These are phyloP conservation scores for Arxiozyma heterogenica DNA, from an alignment of 1,139 yeast species.

Conservation along the genomic window DNA sequence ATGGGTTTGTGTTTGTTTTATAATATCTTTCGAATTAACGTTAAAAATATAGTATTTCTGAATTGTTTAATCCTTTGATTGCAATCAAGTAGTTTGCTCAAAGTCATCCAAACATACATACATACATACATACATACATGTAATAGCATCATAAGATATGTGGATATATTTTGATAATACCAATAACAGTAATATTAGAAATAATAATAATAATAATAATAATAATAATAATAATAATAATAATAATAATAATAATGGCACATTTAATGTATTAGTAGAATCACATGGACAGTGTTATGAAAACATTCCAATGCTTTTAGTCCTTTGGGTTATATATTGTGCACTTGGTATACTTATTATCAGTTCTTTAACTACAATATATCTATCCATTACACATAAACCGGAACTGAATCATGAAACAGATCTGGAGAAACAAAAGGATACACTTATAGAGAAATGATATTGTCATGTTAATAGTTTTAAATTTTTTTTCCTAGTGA, in stretches of 20 bases:
- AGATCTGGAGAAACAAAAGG: slow-evolving; percentile 1
- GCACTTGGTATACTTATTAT: not conserved
- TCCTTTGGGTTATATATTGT: slow-evolving; percentile 1
- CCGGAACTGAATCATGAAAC: not conserved
- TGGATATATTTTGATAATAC: not conserved
- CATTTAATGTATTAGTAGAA: not conserved
- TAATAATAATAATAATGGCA: not conserved
- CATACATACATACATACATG: too few species aligned
- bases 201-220: not conserved
- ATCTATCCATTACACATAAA: not conserved
- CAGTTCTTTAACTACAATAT: not conserved
- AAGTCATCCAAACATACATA: too few species aligned
- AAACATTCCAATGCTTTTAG: not conserved
- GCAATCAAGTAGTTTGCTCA: too few species aligned
- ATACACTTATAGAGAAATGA: not conserved
- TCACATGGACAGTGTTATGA: not conserved
- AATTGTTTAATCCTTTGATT: too few species aligned
- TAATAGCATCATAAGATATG: not conserved
- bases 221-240: too few species aligned
- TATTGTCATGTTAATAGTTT: not conserved
- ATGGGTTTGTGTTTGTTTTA: too few species aligned
- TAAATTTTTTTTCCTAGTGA: not conserved
- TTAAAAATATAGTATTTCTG: too few species aligned
- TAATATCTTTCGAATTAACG: too few species aligned
- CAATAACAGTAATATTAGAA: not conserved